Percentiles rank a stretch among this genome's conserved stretches.
These are phyloP conservation scores for Isatis lusitanica DNA, from an alignment of 441 rosid genomes.

Conservation along the genomic window DNA sequence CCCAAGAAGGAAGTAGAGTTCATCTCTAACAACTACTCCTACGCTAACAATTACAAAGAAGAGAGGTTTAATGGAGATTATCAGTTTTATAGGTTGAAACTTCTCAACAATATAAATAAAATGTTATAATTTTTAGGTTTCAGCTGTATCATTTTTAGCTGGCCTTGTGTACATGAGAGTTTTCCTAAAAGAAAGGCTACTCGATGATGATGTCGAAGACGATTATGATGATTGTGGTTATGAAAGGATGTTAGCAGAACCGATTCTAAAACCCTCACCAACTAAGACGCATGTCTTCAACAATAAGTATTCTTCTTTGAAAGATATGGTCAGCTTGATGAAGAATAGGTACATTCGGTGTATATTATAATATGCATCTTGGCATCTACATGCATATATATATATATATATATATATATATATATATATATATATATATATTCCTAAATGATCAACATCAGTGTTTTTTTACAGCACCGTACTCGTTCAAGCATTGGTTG, in stretches of 20 bases:
- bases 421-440: not conserved
- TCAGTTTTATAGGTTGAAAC: too few species aligned
- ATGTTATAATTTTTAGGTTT: constrained; percentile 40
- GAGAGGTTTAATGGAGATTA: too few species aligned
- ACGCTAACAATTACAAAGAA: too few species aligned
- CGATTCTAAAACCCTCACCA: constrained; percentile 45
- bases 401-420: not conserved
- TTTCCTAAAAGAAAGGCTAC: constrained; percentile 60
- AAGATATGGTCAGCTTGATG: constrained; percentile 50
- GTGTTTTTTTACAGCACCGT: constrained; percentile 45
- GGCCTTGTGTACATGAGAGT: constrained; percentile 73
- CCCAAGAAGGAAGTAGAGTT: too few species aligned
- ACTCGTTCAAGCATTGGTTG: constrained; percentile 62
- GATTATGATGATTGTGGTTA: not conserved
- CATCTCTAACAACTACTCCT: too few species aligned
- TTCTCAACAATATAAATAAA: not conserved
- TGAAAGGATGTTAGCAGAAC: constrained; percentile 35
- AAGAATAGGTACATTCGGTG: constrained; percentile 48
- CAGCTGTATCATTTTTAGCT: constrained; percentile 48
- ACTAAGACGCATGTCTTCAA: constrained; percentile 22
- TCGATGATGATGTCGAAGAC: constrained; percentile 2
- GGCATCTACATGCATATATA: not conserved
- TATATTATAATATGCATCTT: not conserved
- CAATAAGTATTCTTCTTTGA: constrained; percentile 25
- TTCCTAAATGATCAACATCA: not conserved